Conservation (phyloP, 192 early-diverging fungal species). For the Coemansia sp. region DNA sequence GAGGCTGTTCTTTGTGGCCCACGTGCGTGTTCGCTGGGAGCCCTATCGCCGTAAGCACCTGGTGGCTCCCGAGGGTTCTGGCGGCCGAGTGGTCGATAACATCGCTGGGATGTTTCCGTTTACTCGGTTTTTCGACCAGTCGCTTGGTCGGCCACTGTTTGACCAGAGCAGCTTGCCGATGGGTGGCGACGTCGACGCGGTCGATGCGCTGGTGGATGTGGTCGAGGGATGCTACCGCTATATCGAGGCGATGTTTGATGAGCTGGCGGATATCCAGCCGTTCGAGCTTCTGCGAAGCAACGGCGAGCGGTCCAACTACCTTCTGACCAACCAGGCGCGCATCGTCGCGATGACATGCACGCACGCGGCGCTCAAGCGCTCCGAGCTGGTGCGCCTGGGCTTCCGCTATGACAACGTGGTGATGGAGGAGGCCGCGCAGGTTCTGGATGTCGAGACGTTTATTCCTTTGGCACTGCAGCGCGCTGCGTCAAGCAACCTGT, state of each 20-base stretch:
- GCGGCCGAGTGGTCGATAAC: background rate
- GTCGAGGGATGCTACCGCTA: conserved; percentile 80
- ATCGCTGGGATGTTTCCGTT: conserved; percentile 74
- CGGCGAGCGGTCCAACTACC: conserved; percentile 81
- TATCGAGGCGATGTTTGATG: conserved; percentile 74
- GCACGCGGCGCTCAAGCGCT: conserved; percentile 86
- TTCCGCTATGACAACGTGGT: conserved; percentile 95
- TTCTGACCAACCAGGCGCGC: conserved; percentile 92
- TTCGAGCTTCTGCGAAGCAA: conserved; percentile 86
- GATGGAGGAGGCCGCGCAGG: conserved; percentile 97
- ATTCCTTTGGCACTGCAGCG: conserved; percentile 87
- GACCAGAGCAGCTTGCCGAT: background rate
- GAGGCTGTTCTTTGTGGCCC: conserved; percentile 79
- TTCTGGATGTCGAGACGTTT: conserved; percentile 92
- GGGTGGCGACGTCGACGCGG: conserved; percentile 18
- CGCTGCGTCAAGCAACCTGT: conserved; percentile 7
- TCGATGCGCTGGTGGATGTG: conserved; percentile 49
- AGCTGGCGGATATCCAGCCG: conserved; percentile 86
- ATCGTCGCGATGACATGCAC: conserved; percentile 98
- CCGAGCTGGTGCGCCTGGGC: conserved; percentile 80
- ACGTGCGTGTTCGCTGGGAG: conserved; percentile 76
- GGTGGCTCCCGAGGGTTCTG: background rate
- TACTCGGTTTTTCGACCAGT: conserved; percentile 66
- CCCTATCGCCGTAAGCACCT: conserved; percentile 52
- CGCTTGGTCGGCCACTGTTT: conserved; percentile 63